A percentile compares a stretch with the other conserved stretches of the same genome.
Conservation (phyloP, 768 basidiomycete genomes). For the Tricholoma sp. region DNA sequence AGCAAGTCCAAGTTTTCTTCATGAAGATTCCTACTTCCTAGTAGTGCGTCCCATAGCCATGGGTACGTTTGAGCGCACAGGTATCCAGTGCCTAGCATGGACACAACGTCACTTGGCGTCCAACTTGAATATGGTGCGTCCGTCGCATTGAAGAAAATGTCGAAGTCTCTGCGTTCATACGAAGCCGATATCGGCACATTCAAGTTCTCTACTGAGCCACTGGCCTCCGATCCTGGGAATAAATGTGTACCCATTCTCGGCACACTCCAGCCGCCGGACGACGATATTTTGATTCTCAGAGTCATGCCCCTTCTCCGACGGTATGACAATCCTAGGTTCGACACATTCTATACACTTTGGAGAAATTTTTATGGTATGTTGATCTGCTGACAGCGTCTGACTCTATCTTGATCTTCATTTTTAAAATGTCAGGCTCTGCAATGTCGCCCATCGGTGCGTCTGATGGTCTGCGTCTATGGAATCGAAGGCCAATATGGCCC, state of each 20-base stretch:
- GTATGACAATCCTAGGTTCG: constrained; percentile 15
- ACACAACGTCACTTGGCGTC: constrained; percentile 21
- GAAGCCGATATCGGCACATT: constrained; percentile 24
- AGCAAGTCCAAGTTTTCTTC: neutral
- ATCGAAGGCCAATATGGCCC: too few species aligned
- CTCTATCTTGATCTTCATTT: neutral
- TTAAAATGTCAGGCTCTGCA: constrained; percentile 19
- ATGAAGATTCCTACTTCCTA: neutral
- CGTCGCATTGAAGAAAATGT: constrained; percentile 24
- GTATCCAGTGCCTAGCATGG: constrained; percentile 3
- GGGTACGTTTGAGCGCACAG: neutral
- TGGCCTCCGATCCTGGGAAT: constrained; percentile 20
- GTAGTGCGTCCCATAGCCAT: neutral
- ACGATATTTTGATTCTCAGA: constrained; percentile 9
- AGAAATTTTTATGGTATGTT: constrained; percentile 3
- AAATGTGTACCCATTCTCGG: constrained; percentile 27
- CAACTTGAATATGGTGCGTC: constrained; percentile 21
- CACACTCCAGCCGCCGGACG: constrained; percentile 12
- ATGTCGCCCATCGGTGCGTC: constrained; percentile 21
- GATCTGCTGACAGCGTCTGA: neutral
- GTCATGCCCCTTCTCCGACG: constrained; percentile 22
- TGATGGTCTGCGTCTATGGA: neutral
- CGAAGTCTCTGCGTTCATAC: constrained; percentile 6
- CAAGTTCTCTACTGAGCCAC: constrained; percentile 12
- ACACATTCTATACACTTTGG: constrained; percentile 15